Evolutionary conservation across 2,329 filamentous ascomycete species (phyloP), one percentile per base, ranked within the genome.

Genomic region (Chaetomium sp.): DNA sequence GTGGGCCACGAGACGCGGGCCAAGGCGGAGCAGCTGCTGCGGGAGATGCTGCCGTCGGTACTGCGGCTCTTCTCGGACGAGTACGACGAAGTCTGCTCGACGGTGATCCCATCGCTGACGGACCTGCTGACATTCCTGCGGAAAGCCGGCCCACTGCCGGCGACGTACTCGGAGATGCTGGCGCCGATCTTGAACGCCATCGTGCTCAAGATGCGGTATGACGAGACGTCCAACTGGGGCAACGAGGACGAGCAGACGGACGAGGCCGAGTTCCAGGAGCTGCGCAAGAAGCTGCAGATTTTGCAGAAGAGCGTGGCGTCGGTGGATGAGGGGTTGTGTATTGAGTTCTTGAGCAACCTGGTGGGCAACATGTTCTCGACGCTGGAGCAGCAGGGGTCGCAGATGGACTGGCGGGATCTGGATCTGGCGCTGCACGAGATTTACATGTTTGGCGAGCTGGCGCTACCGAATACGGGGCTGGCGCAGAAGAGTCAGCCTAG

Each of bases 11-110:
- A 84, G 44, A 86, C 84, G 33, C 85, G 83, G 64, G 79, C 81
- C 46, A 87, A 85, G 64, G 92, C 94, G 50, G 90, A 94, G 64
- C 85, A 87, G 64, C 81, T 95, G 57, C 78, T 97, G 52, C 87
- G 88, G 67, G 81, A 83, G 42, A 97, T 97, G 69, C 76, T 96
- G 34, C 90, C 91, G 0, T 87, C 91, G 63, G 79, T 97, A 10
- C 77, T 99, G 50, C 88, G 92, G 41, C 96, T 96, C 76, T 96
- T 99, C 73, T 88, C 91, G 32, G 94, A 99, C 71, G 91, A 99
- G 69, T 99, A 95, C 70, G 94, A 99, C 71, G 94, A 99, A 74
- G 87, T 99, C 63, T 97, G 94, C 76, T 95, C 91, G 38, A 94
- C 90, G 10, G 90, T 97, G 56, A 95, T 99, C 59, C 89, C 91